Conservation (phyloP, 257 asterid species). For the Solanum appendiculatum region DNA sequence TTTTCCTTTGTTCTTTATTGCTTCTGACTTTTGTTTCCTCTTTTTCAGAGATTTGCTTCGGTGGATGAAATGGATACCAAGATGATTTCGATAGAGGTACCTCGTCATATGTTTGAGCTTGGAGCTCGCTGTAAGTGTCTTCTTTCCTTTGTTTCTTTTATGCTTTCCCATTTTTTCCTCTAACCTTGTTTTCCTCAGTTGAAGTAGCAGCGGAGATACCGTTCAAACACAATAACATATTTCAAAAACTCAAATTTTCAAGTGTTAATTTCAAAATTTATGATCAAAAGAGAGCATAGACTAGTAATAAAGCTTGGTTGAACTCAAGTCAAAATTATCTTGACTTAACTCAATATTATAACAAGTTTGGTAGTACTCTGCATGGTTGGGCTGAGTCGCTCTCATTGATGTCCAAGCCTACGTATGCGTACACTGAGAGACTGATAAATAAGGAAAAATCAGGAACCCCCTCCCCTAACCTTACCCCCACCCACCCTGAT, state of each 20-base stretch:
- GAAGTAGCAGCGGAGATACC: too few relatives aligned
- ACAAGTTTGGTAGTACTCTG: not conserved
- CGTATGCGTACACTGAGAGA: not conserved
- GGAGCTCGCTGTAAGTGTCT: rapidly evolving
- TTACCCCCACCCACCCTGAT: rapidly evolving
- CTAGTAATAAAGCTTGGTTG: not conserved
- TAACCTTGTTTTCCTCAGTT: too few relatives aligned
- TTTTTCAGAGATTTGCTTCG: not conserved
- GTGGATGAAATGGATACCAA: not conserved
- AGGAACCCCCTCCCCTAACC: too few relatives aligned
- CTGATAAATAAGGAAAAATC: not conserved
- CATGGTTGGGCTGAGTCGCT: not conserved
- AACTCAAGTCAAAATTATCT: not conserved
- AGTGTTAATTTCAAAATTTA: not conserved
- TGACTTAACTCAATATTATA: not conserved
- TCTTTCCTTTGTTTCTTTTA: rapidly evolving
- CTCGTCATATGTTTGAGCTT: not conserved
- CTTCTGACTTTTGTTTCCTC: not conserved
- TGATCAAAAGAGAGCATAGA: not conserved
- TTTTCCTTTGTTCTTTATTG: not conserved
- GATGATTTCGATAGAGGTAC: not conserved
- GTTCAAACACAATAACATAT: not conserved
- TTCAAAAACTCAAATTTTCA: not conserved
- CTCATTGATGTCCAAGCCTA: not conserved
- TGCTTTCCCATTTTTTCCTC: not conserved